Base-by-base conservation (phyloP, 805 yeast species). In the Metschnikowia gelsemii region DNA sequence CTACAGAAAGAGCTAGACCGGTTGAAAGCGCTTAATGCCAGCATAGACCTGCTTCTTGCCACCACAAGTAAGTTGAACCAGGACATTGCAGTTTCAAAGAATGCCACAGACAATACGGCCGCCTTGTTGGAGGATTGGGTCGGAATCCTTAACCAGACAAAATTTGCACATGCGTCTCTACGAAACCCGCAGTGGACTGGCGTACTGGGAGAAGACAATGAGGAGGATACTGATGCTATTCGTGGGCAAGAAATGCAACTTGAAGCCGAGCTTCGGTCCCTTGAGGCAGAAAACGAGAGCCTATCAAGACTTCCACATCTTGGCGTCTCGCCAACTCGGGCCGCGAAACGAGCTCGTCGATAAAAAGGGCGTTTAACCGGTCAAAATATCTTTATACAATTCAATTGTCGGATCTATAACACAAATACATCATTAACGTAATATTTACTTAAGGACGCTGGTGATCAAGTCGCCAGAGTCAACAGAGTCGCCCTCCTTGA, bases 401-500 rank as follows among this genome's bases (percentile, higher is more conserved):
- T 22, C 11, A 22, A 27, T 27, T 27, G n/a, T 28, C 12, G 17
- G 18, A 16, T 27, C 13, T 16, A 16, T 28, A 28, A 28, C 31
- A 28, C 17, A 20, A 32, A 32, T 21, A 9, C 24, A 32, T 32
- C 35, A 17, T 31, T 22, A 32, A 32, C 25, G 22, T 32, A 32
- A 22, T 12, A 32, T 19, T 29, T 34, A 51, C 43, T 64, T 63
- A 36, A 55, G 50, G 40, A 69, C 61, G 37, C 60, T 59, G 23
- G 74, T 59, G 51, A 95, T 73, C 66, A 93, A 73, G 63, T 93
- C 99, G 50, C 85, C 82, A 40, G 97, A 96, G 58, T 90, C 99
- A 35, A 93, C 97, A 38, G 91, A 83, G 59, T 93, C 99, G 55
- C 96, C 96, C 62, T 87, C 95, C 66, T 82, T 82, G 51, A 88